Conservation (phyloP, 2,329 filamentous ascomycete species). For the Xylariaceae sp. region DNA sequence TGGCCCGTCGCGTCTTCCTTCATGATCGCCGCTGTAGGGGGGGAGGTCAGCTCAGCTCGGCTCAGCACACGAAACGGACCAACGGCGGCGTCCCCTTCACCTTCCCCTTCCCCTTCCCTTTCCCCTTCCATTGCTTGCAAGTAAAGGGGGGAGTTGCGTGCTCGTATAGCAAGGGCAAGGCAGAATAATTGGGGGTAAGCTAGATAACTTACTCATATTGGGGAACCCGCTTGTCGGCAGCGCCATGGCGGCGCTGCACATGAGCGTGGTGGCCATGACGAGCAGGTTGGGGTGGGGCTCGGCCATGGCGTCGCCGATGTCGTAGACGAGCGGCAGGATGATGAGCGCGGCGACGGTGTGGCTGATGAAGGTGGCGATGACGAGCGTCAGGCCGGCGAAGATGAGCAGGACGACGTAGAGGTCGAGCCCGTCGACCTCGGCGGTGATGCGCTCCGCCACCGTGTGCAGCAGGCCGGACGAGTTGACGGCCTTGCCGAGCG, state of each 20-base stretch:
- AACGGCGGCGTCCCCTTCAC: too few relatives aligned
- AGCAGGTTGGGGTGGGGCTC: slow-evolving; percentile 88
- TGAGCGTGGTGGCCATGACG: slow-evolving; percentile 90
- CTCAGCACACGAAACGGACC: too few relatives aligned
- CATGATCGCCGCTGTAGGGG: slow-evolving; percentile 82
- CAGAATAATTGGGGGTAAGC: too few relatives aligned
- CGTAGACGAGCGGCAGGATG: slow-evolving; percentile 80
- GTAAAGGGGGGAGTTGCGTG: too few relatives aligned
- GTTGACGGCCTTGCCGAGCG: slow-evolving; percentile 88
- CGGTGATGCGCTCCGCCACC: slow-evolving; percentile 71
- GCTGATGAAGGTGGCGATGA: slow-evolving; percentile 95
- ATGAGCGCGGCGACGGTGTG: slow-evolving; percentile 96
- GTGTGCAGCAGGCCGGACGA: slow-evolving; percentile 88
- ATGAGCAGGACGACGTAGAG: slow-evolving; percentile 82
- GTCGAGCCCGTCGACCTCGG: slow-evolving; percentile 65
- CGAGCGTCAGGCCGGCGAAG: slow-evolving; percentile 75
- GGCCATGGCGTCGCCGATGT: slow-evolving; percentile 78
- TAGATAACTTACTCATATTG: slow-evolving; percentile 99
- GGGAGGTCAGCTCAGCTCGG: too few relatives aligned
- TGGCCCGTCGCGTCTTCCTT: slow-evolving; percentile 95
- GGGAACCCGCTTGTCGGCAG: slow-evolving; percentile 94
- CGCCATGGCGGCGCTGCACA: slow-evolving; percentile 98
- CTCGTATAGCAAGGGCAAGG: too few relatives aligned
- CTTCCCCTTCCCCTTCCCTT: too few relatives aligned
- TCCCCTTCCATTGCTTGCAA: too few relatives aligned